Evolutionary conservation across 805 yeast genomes (phyloP).

Genomic region (Lipomyces mesembrius): DNA sequence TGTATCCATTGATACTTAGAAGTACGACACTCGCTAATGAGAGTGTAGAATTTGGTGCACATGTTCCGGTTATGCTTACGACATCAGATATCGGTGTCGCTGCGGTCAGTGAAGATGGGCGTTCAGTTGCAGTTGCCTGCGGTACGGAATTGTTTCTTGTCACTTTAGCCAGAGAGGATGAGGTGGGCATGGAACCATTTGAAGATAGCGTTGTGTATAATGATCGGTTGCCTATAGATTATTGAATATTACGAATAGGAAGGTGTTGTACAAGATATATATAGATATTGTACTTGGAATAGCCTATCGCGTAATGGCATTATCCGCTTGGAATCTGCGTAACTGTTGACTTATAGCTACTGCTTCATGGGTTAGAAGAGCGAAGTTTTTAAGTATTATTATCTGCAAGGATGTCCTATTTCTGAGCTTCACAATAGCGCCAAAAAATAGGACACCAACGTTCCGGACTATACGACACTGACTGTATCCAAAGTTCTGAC

Average conservation of each 20-base stretch:
- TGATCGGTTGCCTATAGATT: neutral
- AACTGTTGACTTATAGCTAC: too few relatives aligned
- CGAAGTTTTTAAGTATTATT: too few relatives aligned
- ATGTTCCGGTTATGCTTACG: slow-evolving; percentile 4
- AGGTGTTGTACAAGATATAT: too few relatives aligned
- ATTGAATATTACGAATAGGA: neutral
- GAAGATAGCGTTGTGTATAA: slow-evolving; percentile 10
- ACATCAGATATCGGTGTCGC: slow-evolving; percentile 7
- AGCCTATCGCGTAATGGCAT: too few relatives aligned
- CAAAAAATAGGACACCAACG: too few relatives aligned
- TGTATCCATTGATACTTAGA: neutral
- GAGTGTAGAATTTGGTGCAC: slow-evolving; percentile 7
- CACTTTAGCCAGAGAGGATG: neutral
- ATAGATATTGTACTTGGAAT: too few relatives aligned
- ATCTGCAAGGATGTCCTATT: too few relatives aligned
- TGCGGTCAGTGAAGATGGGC: slow-evolving; percentile 10
- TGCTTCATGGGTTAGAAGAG: too few relatives aligned
- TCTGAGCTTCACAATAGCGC: too few relatives aligned
- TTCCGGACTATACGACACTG: too few relatives aligned
- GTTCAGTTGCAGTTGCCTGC: slow-evolving; percentile 11
- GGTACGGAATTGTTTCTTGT: slow-evolving; percentile 12
- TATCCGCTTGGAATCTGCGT: too few relatives aligned
- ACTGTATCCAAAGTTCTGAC: too few relatives aligned
- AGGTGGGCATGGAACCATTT: neutral
- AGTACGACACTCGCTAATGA: neutral